These are phyloP conservation scores for Exophiala phaeomuriformis DNA, from an alignment of 2,329 filamentous ascomycete species.

Conservation along the genomic window DNA sequence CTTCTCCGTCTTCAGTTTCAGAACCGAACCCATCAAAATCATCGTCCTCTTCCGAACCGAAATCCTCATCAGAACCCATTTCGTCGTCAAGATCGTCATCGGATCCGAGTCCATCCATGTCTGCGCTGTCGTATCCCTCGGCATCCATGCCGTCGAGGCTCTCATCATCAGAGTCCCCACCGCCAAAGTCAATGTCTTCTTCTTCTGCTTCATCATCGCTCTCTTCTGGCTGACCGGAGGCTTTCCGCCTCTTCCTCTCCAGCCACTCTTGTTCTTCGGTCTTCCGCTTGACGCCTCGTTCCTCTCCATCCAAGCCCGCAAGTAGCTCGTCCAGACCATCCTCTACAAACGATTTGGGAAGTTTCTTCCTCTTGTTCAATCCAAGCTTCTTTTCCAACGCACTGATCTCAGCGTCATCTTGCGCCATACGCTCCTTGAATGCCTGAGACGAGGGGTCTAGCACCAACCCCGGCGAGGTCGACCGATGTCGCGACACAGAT, in stretches of 20 bases:
- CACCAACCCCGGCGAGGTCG: conserved; percentile 24
- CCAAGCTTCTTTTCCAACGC: conserved; percentile 82
- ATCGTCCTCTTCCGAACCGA: conserved; percentile 11
- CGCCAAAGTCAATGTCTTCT: conserved; percentile 23
- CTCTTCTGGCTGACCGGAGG: conserved; percentile 26
- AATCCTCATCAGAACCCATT: conserved; percentile 4
- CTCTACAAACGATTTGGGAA: conserved; percentile 68
- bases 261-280: conserved; percentile 59
- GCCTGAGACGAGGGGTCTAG: conserved; percentile 31
- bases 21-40: conserved; percentile 31
- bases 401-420: conserved; percentile 84
- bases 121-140: conserved; percentile 32
- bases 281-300: conserved; percentile 47
- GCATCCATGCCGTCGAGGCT: conserved; percentile 36
- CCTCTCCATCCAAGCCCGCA: conserved; percentile 53
- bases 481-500: conserved; percentile 13
- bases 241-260: conserved; percentile 30
- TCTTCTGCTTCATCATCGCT: conserved; percentile 24
- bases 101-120: conserved; percentile 17
- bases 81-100: conserved; percentile 25
- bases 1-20: background rate
- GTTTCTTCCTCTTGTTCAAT: conserved; percentile 60
- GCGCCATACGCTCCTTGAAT: conserved; percentile 58
- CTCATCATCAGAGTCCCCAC: conserved; percentile 29
- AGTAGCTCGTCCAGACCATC: conserved; percentile 77